A percentile compares a stretch with the other conserved stretches of the same genome.
These are phyloP conservation scores for Aspergillus haitiensis DNA, from an alignment of 495 filamentous ascomycete genomes.

Conservation along the genomic window DNA sequence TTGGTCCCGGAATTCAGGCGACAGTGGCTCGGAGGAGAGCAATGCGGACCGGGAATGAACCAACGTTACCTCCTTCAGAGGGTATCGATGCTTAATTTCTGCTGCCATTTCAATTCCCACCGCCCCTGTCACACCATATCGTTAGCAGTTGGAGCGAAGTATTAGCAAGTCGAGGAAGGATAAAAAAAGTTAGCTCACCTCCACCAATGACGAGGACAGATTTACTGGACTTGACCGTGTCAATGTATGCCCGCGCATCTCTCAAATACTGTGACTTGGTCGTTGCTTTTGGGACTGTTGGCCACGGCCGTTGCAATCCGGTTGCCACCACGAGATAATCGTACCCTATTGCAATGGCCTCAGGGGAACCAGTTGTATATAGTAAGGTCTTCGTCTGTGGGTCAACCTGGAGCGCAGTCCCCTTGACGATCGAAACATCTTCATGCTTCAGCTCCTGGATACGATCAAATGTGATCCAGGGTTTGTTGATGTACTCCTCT, in stretches of 20 bases:
- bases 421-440: not conserved
- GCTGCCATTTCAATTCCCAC: conserved; percentile 65
- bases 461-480: conserved; percentile 5
- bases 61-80: conserved; percentile 52
- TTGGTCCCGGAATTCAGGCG: conserved; percentile 55
- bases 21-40: conserved; percentile 58
- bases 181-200: conserved; percentile 43
- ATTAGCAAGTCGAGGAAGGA: conserved; percentile 24
- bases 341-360: conserved; percentile 40
- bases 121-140: conserved; percentile 40
- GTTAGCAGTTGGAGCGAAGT: not conserved
- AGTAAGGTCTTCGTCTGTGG: conserved; percentile 3
- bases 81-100: conserved; percentile 55
- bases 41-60: conserved; percentile 58
- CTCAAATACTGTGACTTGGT: conserved; percentile 49
- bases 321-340: conserved; percentile 59
- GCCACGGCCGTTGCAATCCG: conserved; percentile 57
- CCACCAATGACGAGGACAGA: conserved; percentile 48
- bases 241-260: conserved; percentile 44
- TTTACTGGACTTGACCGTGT: not conserved
- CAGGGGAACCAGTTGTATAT: not conserved
- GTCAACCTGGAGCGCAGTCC: conserved; percentile 1
- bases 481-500: conserved; percentile 2
- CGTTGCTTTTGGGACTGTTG: conserved; percentile 54
- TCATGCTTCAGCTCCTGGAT: conserved; percentile 7